Evolutionary conservation across 1,284 basidiomycete species (phyloP).

Genomic region (Paramarasmius palmivorus): DNA sequence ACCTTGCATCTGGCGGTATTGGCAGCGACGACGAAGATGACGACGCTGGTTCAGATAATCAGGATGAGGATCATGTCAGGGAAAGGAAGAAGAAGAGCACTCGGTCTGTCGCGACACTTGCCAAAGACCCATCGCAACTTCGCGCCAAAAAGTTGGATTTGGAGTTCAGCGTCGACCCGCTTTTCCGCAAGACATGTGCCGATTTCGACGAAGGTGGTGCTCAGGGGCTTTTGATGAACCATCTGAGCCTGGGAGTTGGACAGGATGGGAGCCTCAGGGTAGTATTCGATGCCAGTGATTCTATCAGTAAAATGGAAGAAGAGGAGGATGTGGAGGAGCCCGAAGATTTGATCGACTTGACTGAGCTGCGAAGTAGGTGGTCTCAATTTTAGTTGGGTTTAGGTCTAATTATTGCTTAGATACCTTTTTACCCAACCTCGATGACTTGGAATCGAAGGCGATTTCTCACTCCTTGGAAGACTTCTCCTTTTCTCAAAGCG

Average conservation of each 20-base stretch:
- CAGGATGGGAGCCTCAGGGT: conserved; percentile 85
- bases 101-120: conserved; percentile 79
- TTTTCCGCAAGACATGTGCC: conserved; percentile 97
- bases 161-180: conserved; percentile 94
- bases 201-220: conserved; percentile 99
- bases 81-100: conserved; percentile 65
- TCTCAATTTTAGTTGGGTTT: conserved; percentile 6
- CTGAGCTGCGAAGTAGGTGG: conserved; percentile 63
- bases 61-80: conserved; percentile 57
- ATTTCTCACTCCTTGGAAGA: conserved; percentile 80
- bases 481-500: conserved; percentile 76
- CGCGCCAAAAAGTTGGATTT: conserved; percentile 92
- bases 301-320: conserved; percentile 76
- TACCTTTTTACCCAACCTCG: conserved; percentile 72
- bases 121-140: conserved; percentile 80
- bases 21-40: conserved; percentile 60
- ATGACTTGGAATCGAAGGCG: conserved; percentile 61
- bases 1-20: conserved; percentile 75
- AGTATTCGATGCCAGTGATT: conserved; percentile 96
- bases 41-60: conserved; percentile 61
- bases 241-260: conserved; percentile 74
- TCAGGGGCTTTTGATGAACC: conserved; percentile 92
- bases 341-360: conserved; percentile 68
- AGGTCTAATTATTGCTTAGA: conserved; percentile 25
- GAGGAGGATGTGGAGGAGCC: conserved; percentile 67